Conservation (phyloP, 306 rosid species). For the Pueraria montana region DNA sequence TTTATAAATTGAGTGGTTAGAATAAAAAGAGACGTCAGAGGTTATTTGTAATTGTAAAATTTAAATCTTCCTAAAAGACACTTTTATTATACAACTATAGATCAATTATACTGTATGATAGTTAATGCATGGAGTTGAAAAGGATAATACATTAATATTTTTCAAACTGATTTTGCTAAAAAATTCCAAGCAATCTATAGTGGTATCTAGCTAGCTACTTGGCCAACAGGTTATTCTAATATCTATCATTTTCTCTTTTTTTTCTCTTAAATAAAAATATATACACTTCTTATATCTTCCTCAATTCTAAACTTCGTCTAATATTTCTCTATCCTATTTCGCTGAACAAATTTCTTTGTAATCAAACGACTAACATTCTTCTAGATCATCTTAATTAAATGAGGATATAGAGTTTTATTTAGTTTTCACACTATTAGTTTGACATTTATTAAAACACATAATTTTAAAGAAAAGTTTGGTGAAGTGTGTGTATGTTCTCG, state of each 20-base stretch:
- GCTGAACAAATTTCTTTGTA: slow-evolving; percentile 13
- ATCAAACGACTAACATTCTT: neutral
- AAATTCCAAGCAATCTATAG: neutral
- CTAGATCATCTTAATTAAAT: slow-evolving; percentile 20
- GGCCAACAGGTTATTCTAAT: neutral
- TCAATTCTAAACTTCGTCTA: neutral
- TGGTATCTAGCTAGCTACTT: neutral
- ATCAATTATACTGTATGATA: too few species aligned
- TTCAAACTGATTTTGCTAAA: neutral
- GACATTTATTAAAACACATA: neutral
- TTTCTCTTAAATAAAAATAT: too few species aligned
- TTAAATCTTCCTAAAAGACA: too few species aligned
- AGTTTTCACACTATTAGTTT: slow-evolving; percentile 37
- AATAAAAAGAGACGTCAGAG: too few species aligned
- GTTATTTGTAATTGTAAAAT: too few species aligned
- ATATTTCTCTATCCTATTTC: slow-evolving; percentile 8
- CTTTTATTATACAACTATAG: too few species aligned
- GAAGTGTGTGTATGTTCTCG: too few species aligned
- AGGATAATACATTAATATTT: too few species aligned
- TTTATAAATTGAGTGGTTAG: too few species aligned
- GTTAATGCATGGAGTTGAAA: too few species aligned
- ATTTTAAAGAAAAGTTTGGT: neutral
- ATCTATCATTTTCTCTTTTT: neutral
- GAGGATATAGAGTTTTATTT: neutral
- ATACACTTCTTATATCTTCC: neutral